Percentiles rank a stretch among this genome's conserved stretches.
These are phyloP conservation scores for Helenozyma rhizophorensis DNA, from an alignment of 805 yeast species.

Conservation along the genomic window DNA sequence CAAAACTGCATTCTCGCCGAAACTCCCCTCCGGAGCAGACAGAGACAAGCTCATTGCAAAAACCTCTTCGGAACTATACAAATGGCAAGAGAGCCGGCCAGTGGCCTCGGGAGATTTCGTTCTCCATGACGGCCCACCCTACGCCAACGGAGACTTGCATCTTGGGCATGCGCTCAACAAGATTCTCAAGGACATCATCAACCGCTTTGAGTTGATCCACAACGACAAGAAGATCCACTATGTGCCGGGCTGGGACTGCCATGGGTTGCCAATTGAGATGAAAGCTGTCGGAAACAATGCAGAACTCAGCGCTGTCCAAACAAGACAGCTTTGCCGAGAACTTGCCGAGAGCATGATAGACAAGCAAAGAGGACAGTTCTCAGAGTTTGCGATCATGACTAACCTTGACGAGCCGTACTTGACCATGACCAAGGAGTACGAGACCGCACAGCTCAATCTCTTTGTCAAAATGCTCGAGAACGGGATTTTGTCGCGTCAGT, in stretches of 20 bases:
- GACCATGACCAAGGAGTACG: constrained; percentile 71
- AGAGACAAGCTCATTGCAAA: constrained; percentile 40
- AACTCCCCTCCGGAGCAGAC: constrained; percentile 47
- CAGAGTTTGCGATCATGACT: constrained; percentile 73
- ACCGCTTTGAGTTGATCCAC: constrained; percentile 58
- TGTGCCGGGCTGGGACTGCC: constrained; percentile 98
- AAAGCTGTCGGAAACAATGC: constrained; percentile 57
- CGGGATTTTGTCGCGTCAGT: constrained; percentile 74
- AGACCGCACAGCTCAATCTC: constrained; percentile 66
- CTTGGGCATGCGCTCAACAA: constrained; percentile 91
- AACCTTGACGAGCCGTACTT: constrained; percentile 72
- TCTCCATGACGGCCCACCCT: constrained; percentile 97
- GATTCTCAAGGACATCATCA: constrained; percentile 79
- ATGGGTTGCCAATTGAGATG: constrained; percentile 93
- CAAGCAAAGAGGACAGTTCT: constrained; percentile 60
- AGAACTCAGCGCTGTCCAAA: constrained; percentile 41
- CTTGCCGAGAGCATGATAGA: constrained; percentile 69
- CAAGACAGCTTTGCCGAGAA: constrained; percentile 59
- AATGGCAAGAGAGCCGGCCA: constrained; percentile 44
- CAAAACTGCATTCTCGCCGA: constrained; percentile 48
- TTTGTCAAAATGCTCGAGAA: constrained; percentile 62
- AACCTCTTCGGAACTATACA: constrained; percentile 57
- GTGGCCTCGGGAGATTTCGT: constrained; percentile 42
- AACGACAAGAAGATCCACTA: constrained; percentile 63
- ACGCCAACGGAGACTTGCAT: constrained; percentile 93